Evolutionary conservation across 2,329 filamentous ascomycete genomes (phyloP), one percentile per base, ranked within the genome.

Genomic region (Coniochaeta sp.): DNA sequence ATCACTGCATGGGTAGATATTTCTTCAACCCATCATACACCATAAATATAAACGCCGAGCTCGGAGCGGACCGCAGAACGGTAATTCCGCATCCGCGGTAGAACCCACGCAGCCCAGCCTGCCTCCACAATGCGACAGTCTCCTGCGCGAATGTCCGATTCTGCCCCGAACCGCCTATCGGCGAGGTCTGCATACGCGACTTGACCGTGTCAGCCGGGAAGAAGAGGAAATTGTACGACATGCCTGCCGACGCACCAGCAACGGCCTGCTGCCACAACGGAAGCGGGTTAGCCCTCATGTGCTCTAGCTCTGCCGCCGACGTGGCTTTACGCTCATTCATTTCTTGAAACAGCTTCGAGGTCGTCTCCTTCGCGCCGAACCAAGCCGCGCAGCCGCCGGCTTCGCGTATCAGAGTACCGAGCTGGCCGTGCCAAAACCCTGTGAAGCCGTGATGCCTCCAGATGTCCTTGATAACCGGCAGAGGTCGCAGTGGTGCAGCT

Each of bases 191-290:
- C 88, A 99, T 96, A 56, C 93, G 87, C 19, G 90, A 96, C 77
- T 99, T 99, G 78, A 99, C 89, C 0, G 95, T 99, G 72, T 99
- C 95, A 57, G 95, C 95, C 0, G 95, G 95, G 72, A 95, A 99
- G 79, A 98, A 97, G 24, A 96, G 77, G 71, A 98, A 98, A 73
- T 99, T 99, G 77, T 99, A 99, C 38, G 87, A 88, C 77, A 97
- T 90, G 59, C 95, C 95, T 3, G 93, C 95, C 8, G 87, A 85
- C 2, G 93, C 93, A 47, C 93, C 93, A 1, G 93, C 90, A 22
- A 91, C 72, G 70, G 96, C 91, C 73, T 96, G 92, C 75, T 97
- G 91, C 81, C 89, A 90, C 6, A 97, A 74, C 6, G 91, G 89
- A 11, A 97, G 77, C 1, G 86, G 79, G 56, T 82, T 76, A 5